Percentiles rank a stretch among this genome's conserved stretches.
Evolutionary conservation across 2,329 filamentous ascomycete species (phyloP).

Genomic region (Ascochyta clinopodiicola): DNA sequence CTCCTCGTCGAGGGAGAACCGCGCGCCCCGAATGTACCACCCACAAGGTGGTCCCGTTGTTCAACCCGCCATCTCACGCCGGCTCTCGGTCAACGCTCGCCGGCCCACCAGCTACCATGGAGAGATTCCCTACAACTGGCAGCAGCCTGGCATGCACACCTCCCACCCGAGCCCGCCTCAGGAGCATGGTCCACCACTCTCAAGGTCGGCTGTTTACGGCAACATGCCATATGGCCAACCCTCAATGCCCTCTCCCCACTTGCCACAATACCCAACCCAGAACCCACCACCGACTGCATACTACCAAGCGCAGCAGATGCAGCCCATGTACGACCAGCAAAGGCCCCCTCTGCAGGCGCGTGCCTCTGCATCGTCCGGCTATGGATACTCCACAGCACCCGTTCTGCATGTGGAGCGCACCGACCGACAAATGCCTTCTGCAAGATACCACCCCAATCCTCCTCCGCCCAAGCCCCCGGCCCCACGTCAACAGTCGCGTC

Average conservation of each 20-base stretch:
- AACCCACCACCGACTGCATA: not conserved
- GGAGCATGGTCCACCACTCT: conserved; percentile 41
- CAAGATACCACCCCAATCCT: conserved; percentile 31
- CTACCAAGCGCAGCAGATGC: conserved; percentile 22
- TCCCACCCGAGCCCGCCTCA: conserved; percentile 33
- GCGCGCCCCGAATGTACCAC: conserved; percentile 31
- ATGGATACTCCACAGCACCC: conserved; percentile 1
- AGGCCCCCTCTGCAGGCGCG: conserved; percentile 25
- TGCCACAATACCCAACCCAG: conserved; percentile 18
- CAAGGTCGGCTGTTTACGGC: conserved; percentile 36
- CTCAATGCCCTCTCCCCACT: conserved; percentile 7
- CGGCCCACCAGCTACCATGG: conserved; percentile 45
- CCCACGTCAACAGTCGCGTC: not conserved
- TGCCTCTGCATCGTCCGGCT: not conserved
- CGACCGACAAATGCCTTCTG: conserved; percentile 34
- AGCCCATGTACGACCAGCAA: conserved; percentile 5
- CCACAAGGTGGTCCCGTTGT: conserved; percentile 32
- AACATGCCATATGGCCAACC: conserved; percentile 9
- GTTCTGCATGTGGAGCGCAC: conserved; percentile 31
- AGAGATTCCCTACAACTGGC: conserved; percentile 29
- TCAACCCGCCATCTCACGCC: conserved; percentile 37
- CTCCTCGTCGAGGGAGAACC: conserved; percentile 36
- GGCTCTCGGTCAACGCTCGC: conserved; percentile 30
- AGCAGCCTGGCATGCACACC: conserved; percentile 25
- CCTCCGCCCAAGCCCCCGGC: conserved; percentile 10